Evolutionary conservation across 2,329 filamentous ascomycete species (phyloP).

Genomic region (Trichoderma sp.): DNA sequence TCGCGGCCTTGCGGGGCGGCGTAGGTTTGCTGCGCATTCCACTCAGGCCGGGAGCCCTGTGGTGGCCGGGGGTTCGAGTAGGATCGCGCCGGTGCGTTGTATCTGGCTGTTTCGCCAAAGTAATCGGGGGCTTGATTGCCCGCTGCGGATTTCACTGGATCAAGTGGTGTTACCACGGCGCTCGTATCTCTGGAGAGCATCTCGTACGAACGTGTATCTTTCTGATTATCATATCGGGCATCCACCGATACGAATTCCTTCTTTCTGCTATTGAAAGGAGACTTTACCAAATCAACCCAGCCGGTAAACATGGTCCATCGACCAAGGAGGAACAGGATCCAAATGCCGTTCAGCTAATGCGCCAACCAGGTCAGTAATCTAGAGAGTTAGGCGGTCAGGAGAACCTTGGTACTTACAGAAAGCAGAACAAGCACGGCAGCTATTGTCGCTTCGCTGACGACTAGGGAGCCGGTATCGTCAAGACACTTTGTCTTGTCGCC

Average conservation of each 20-base stretch:
- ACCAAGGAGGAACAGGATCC: slow-evolving; percentile 78
- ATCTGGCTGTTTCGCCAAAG: slow-evolving; percentile 56
- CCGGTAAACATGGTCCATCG: slow-evolving; percentile 82
- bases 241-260: slow-evolving; percentile 90
- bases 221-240: slow-evolving; percentile 63
- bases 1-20: slow-evolving; percentile 37
- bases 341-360: slow-evolving; percentile 74
- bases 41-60: slow-evolving; percentile 34
- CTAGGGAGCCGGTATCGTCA: slow-evolving; percentile 57
- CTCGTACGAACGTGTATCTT: slow-evolving; percentile 73
- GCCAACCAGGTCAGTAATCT: slow-evolving; percentile 29
- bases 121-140: slow-evolving; percentile 56
- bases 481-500: slow-evolving; percentile 68
- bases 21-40: slow-evolving; percentile 47
- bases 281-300: slow-evolving; percentile 69
- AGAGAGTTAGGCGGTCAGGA: background rate
- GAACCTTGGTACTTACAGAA: slow-evolving; percentile 57
- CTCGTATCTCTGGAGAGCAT: slow-evolving; percentile 68
- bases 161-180: slow-evolving; percentile 54
- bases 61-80: slow-evolving; percentile 59
- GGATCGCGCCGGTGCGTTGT: slow-evolving; percentile 55
- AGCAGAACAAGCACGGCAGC: slow-evolving; percentile 81
- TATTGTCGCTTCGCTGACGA: slow-evolving; percentile 75
- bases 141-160: slow-evolving; percentile 39
- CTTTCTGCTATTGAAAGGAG: slow-evolving; percentile 53